A percentile compares a stretch with the other conserved stretches of the same genome.
These are phyloP conservation scores for Mrakia gelida DNA, from an alignment of 768 basidiomycete species.

Conservation along the genomic window DNA sequence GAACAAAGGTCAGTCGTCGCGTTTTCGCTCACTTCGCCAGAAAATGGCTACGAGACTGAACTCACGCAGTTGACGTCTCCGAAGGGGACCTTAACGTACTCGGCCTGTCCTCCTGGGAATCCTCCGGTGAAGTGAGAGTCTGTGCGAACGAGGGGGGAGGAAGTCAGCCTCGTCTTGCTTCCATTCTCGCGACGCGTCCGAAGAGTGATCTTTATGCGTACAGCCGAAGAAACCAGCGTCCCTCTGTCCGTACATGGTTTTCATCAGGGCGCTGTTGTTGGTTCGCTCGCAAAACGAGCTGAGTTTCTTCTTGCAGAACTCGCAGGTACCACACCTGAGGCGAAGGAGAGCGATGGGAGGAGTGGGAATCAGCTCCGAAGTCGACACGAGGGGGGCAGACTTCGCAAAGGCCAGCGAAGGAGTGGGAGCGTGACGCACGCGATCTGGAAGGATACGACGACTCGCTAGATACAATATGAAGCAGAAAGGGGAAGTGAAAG, in stretches of 20 bases:
- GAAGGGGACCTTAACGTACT: slow-evolving; percentile 47
- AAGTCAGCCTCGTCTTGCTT: not conserved
- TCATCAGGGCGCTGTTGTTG: slow-evolving; percentile 58
- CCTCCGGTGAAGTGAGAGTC: slow-evolving; percentile 63
- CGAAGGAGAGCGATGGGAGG: not conserved
- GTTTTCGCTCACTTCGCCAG: not conserved
- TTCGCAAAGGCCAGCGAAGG: no score
- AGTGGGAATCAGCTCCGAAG: no score
- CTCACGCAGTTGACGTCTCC: slow-evolving; percentile 60
- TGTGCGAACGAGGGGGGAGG: not conserved
- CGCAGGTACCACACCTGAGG: slow-evolving; percentile 56
- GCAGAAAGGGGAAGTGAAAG: no score
- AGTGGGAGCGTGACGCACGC: slow-evolving; percentile 42
- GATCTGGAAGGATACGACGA: slow-evolving; percentile 74
- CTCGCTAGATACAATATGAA: slow-evolving; percentile 44
- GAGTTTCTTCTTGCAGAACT: slow-evolving; percentile 67
- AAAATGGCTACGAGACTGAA: not conserved
- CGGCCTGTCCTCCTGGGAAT: slow-evolving; percentile 67
- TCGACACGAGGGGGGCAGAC: no score
- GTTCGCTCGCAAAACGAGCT: slow-evolving; percentile 71
- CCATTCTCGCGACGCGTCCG: no score
- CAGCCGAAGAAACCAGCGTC: slow-evolving; percentile 68
- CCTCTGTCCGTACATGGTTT: slow-evolving; percentile 45
- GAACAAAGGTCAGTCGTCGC: not conserved
- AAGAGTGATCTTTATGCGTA: slow-evolving; percentile 42